These are phyloP conservation scores for Neonectria magnoliae DNA, from an alignment of 2,329 filamentous ascomycete species.

Conservation along the genomic window DNA sequence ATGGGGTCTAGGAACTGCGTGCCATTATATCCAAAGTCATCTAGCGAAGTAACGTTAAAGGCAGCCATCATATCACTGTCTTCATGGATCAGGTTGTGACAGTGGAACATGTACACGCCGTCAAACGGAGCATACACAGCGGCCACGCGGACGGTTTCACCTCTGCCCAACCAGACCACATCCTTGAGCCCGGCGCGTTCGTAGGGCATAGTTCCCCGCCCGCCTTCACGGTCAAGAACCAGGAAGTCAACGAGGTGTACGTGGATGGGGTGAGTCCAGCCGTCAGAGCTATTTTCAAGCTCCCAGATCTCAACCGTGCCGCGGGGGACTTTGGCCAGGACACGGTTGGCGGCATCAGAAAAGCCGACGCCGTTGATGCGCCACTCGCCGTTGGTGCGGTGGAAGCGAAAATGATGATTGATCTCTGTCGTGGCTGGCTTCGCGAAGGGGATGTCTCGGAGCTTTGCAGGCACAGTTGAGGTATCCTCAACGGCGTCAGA, in stretches of 20 bases:
- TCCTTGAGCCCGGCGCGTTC: conserved; percentile 67
- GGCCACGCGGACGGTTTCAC: conserved; percentile 61
- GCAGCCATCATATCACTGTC: conserved; percentile 59
- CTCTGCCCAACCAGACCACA: conserved; percentile 63
- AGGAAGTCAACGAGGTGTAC: conserved; percentile 69
- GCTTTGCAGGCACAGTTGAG: conserved; percentile 46
- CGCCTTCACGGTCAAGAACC: conserved; percentile 59
- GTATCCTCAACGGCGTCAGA: conserved; percentile 48
- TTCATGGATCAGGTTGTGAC: conserved; percentile 58
- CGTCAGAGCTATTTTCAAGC: conserved; percentile 59
- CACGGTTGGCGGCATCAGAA: conserved; percentile 57
- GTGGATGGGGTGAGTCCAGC: conserved; percentile 65
- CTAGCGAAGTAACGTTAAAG: conserved; percentile 54
- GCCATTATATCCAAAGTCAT: conserved; percentile 50
- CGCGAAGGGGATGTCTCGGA: conserved; percentile 53
- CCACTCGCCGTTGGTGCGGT: conserved; percentile 56
- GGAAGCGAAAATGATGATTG: conserved; percentile 58
- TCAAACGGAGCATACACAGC: conserved; percentile 64
- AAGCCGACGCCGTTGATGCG: conserved; percentile 59
- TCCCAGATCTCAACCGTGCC: conserved; percentile 61
- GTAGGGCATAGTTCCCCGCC: conserved; percentile 55
- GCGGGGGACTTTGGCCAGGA: conserved; percentile 58
- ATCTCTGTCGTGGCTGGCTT: conserved; percentile 44
- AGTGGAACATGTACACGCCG: conserved; percentile 62
- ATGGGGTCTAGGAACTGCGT: conserved; percentile 23